A percentile compares a stretch with the other conserved stretches of the same genome.
Evolutionary conservation across 805 yeast species (phyloP).

Genomic region (Starmerella ratchasimensis): DNA sequence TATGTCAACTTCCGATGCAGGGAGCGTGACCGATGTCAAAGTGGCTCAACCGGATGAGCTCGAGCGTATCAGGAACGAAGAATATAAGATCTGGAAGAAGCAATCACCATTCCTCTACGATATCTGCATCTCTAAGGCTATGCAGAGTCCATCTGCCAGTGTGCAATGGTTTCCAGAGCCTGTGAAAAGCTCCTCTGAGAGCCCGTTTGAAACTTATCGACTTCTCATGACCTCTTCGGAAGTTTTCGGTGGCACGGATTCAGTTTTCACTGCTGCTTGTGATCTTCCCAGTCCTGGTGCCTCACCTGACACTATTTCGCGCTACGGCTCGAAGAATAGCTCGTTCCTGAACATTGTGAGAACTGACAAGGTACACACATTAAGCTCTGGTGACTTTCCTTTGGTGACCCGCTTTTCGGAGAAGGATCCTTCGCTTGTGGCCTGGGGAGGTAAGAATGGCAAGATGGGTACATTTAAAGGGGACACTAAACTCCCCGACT

Average conservation of each 20-base stretch:
- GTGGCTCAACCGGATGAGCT: conserved; percentile 8
- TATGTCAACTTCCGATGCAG: conserved; percentile 9
- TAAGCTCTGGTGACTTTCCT: conserved; percentile 9
- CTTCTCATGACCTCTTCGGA: conserved; percentile 44
- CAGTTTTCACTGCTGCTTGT: conserved; percentile 30
- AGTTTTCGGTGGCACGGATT: conserved; percentile 30
- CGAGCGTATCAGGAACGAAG: conserved; percentile 22
- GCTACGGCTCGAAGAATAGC: conserved; percentile 32
- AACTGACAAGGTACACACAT: conserved; percentile 2
- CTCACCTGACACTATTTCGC: conserved; percentile 31
- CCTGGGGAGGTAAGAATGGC: conserved; percentile 39
- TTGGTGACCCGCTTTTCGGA: conserved; percentile 38
- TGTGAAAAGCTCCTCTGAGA: conserved; percentile 3
- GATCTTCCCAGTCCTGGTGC: conserved; percentile 24
- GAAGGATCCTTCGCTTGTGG: conserved; percentile 33
- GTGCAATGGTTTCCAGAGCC: conserved; percentile 47
- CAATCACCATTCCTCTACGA: conserved; percentile 47
- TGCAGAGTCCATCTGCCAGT: conserved; percentile 48
- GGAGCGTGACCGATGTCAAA: conserved; percentile 1
- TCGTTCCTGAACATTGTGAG: conserved; percentile 3
- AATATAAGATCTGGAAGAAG: conserved; percentile 51
- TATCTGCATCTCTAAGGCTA: conserved; percentile 38
- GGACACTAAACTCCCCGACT: neutral
- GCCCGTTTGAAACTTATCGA: conserved; percentile 28
- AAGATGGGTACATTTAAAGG: conserved; percentile 21